Conservation (phyloP, 23 red algal genomes). For the Agarophyton chilense region DNA sequence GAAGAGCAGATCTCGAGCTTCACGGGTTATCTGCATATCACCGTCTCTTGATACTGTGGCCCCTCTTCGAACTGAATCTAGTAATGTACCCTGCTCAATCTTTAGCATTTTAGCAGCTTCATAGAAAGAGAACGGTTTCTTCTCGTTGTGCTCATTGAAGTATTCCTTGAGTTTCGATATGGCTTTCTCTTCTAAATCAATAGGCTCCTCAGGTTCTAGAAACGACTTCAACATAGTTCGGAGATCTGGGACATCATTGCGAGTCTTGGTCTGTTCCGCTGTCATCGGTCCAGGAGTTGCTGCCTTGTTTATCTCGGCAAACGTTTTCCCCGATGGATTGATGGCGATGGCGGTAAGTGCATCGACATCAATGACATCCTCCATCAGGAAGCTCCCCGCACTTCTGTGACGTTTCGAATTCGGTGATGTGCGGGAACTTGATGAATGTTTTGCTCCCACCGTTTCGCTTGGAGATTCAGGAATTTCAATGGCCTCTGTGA, state of each 20-base stretch:
- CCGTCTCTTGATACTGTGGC: neutral
- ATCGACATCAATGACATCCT: slow-evolving; percentile 13
- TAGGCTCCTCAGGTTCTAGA: neutral
- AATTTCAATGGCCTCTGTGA: neutral
- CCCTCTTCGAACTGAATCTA: neutral
- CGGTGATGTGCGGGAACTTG: too few relatives aligned
- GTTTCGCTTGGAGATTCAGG: neutral
- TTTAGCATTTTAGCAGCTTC: slow-evolving; percentile 4
- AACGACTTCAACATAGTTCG: neutral
- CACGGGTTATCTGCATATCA: neutral
- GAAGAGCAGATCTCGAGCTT: neutral
- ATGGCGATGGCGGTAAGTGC: slow-evolving; percentile 1
- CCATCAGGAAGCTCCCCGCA: neutral
- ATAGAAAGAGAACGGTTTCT: slow-evolving; percentile 22
- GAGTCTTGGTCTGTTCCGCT: neutral
- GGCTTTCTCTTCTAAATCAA: slow-evolving; percentile 1
- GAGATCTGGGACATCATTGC: neutral
- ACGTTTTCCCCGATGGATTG: slow-evolving; percentile 7
- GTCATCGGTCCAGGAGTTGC: too few relatives aligned
- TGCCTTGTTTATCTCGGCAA: neutral
- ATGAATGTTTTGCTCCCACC: neutral
- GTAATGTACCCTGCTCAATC: neutral
- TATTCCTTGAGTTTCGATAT: slow-evolving; percentile 8
- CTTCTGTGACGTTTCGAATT: neutral
- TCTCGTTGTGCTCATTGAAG: neutral